Conservation (phyloP, 1,284 basidiomycete genomes). For the Cutaneotrichosporon sp. region DNA sequence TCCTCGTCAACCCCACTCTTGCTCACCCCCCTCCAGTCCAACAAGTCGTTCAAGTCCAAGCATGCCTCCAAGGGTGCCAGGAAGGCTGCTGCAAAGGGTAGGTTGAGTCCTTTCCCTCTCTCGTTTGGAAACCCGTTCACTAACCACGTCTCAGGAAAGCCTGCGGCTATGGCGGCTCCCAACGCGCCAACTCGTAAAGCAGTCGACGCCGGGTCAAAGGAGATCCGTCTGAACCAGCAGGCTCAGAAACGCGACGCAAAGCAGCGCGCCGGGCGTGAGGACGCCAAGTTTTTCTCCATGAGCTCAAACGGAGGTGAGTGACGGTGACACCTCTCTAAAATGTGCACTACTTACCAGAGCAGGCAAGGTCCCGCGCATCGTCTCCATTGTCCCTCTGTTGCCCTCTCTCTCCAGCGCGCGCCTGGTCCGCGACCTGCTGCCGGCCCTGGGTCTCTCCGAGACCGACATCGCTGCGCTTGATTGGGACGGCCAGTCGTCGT, state of each 20-base stretch:
- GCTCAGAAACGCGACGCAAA: conserved; percentile 61
- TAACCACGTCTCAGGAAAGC: conserved; percentile 61
- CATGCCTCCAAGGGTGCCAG: conserved; percentile 78
- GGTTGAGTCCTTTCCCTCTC: conserved; percentile 16
- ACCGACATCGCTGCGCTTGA: conserved; percentile 51
- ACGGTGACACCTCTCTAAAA: neutral
- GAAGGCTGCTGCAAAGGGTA: conserved; percentile 80
- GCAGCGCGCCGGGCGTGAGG: conserved; percentile 62
- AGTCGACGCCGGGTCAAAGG: conserved; percentile 40
- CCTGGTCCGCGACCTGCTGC: conserved; percentile 70
- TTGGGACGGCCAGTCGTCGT: conserved; percentile 56
- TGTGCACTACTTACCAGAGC: neutral
- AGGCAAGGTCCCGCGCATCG: conserved; percentile 54
- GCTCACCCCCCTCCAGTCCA: conserved; percentile 60
- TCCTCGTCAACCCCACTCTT: neutral
- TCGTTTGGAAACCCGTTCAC: neutral
- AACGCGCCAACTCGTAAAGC: conserved; percentile 29
- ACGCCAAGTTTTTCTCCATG: conserved; percentile 53
- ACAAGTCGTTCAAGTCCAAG: conserved; percentile 86
- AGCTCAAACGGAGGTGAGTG: conserved; percentile 50
- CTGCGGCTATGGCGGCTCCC: conserved; percentile 52
- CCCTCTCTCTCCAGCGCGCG: conserved; percentile 62
- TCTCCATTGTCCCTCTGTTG: conserved; percentile 53
- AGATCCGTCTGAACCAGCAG: conserved; percentile 45
- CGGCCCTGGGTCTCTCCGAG: conserved; percentile 63